phyloP scores from a whole-genome alignment of 1,284 basidiomycete genomes.

The Peniophora sp. region DNA sequence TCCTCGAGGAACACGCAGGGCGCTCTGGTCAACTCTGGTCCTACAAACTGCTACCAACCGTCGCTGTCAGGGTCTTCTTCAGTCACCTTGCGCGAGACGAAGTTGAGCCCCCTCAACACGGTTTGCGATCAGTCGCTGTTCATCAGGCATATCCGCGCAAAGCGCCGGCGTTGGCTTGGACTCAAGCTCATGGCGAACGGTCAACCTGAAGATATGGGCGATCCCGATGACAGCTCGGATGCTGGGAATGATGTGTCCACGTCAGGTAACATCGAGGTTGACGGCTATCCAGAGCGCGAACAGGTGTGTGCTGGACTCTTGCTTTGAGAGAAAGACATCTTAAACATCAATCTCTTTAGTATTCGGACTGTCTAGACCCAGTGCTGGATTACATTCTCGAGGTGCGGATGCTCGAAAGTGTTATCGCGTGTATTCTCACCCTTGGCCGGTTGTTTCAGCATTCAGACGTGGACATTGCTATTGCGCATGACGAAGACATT shows the following conservation, averaged over 20 bases:
- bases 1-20: neutral
- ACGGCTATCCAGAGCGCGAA: neutral
- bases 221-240: neutral
- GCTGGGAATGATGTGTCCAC: neutral
- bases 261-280: neutral
- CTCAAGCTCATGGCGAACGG: neutral
- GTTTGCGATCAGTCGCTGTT: constrained; percentile 6
- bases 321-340: neutral
- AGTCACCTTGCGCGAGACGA: neutral
- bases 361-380: neutral
- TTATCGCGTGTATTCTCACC: neutral
- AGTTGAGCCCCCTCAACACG: neutral
- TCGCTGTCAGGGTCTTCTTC: neutral
- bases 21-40: neutral
- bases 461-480: neutral
- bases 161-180: neutral
- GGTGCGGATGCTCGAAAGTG: neutral
- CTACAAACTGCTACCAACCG: neutral
- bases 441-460: neutral
- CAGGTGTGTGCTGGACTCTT: neutral
- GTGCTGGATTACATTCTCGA: neutral
- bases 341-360: neutral
- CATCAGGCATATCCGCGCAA: neutral
- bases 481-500: neutral
- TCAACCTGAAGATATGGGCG: neutral